Evolutionary conservation across 371 early-diverging fungal species (phyloP), one percentile per base, ranked within the genome.

Genomic region (Smittium mucronatum): DNA sequence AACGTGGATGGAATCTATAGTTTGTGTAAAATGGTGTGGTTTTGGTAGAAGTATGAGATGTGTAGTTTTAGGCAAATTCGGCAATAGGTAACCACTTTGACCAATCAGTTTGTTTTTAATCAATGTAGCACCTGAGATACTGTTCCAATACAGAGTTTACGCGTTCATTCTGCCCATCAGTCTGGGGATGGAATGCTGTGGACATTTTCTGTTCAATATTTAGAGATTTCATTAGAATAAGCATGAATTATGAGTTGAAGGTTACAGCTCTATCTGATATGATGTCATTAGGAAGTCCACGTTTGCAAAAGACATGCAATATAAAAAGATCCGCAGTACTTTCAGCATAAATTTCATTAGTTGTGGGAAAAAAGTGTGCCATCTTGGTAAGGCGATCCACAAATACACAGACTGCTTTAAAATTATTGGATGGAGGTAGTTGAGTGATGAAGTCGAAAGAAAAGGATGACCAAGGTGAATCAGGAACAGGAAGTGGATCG

Each of bases 361-460:
- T 32, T 25, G 74, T 73, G 0, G 85, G 78, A 0, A 77, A 64
- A 58, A 85, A 80, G 36, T 78, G 77, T 2, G 75, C 76, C 63
- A 74, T 75, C 64, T 84, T 85, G 1, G 84, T 70, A 0, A 81
- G 68, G 17, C 78, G 64, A 69, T 82, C 78, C 15, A 83, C 82
- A 47, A 82, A 64, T 2, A 82, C 82, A 2, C 76, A 72, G 29
- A 85, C 81, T 2, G 71, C 33, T 69, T 78, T 75, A 64, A 61
- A 77, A 0, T 70, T 74, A 0, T 36, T 15, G 1, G 80, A 77
- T 17, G 65, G 61, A 0, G 81, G 83, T n/a, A 85, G 74, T 2
- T 74, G 75, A 0, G 73, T 73, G 21, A 85, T 80, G 32, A 85
- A 84, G 63, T 84, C 84, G 32, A 84, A 71, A 0, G 78, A 70